phyloP scores from a whole-genome alignment of 768 basidiomycete species.

The Leucosporidium creatinivorum region DNA sequence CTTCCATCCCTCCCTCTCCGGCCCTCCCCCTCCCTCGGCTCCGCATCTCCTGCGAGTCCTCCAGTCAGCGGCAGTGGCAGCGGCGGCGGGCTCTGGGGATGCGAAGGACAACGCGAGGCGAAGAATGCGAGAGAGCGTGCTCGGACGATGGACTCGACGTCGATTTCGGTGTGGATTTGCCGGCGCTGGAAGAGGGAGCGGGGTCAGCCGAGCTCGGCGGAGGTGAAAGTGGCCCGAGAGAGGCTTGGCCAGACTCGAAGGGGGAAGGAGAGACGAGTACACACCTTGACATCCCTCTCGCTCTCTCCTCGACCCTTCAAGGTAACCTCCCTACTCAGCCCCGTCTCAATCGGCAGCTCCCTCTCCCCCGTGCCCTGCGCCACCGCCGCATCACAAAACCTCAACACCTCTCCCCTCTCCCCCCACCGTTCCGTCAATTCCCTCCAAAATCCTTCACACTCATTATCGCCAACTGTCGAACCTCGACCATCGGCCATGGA shows the following conservation, averaged over 20 bases:
- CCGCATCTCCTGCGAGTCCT: too few species aligned
- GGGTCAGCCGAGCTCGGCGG: background rate
- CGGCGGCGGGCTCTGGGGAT: background rate
- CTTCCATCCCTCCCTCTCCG: too few species aligned
- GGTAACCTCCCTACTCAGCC: background rate
- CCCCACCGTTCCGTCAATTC: background rate
- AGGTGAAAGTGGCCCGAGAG: background rate
- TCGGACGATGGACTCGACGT: background rate
- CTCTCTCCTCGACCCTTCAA: background rate
- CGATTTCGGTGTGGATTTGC: constrained; percentile 1
- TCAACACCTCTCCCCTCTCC: constrained; percentile 1
- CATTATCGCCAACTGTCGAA: background rate
- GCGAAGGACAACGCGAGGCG: background rate
- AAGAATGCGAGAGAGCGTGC: background rate
- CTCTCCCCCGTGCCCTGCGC: background rate
- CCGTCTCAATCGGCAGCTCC: background rate
- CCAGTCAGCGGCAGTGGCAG: background rate
- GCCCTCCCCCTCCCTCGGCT: too few species aligned
- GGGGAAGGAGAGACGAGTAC: background rate
- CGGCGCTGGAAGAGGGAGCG: background rate
- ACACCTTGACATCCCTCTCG: background rate
- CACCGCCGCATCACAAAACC: constrained; percentile 6
- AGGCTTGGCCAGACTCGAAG: background rate
- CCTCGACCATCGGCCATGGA: background rate
- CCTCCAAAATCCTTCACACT: constrained; percentile 1